Evolutionary conservation across 129 eudicot genomes (phyloP).

Genomic region (Escallonia rubra): DNA sequence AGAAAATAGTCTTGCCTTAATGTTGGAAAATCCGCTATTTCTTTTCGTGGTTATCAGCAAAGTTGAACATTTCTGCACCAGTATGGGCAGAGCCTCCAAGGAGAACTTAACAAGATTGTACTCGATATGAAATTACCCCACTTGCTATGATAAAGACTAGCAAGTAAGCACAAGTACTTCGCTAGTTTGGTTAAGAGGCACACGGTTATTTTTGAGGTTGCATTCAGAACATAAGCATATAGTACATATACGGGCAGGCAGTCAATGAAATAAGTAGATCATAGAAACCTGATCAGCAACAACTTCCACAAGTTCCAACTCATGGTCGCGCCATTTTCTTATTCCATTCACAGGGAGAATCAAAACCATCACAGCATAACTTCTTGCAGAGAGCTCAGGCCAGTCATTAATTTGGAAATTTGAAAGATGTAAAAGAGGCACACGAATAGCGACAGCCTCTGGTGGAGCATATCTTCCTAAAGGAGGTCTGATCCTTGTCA

Average conservation of each 20-base stretch:
- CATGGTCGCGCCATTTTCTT: slow-evolving; percentile 64
- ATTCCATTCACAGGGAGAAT: slow-evolving; percentile 54
- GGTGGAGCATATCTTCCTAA: slow-evolving; percentile 38
- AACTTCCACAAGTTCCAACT: slow-evolving; percentile 57
- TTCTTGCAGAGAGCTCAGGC: slow-evolving; percentile 46
- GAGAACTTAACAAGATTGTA: no score
- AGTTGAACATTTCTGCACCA: no score
- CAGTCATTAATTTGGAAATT: slow-evolving; percentile 41
- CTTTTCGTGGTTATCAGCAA: no score
- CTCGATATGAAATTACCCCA: no score
- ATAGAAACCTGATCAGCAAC: slow-evolving; percentile 64
- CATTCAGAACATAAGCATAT: background rate
- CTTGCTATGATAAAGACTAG: no score
- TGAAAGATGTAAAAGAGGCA: slow-evolving; percentile 50
- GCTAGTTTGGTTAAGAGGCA: no score
- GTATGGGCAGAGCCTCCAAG: no score
- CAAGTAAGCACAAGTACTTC: no score
- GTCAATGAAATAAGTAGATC: background rate
- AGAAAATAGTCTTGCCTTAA: no score
- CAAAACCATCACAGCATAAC: slow-evolving; percentile 69
- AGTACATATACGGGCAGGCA: background rate
- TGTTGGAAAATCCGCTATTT: no score
- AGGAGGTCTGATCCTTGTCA: slow-evolving; percentile 40
- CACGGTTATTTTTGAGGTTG: no score
- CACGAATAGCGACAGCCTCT: slow-evolving; percentile 60